A percentile compares a stretch with the other conserved stretches of the same genome.
Conservation (phyloP, 2,329 filamentous ascomycete genomes). For the Colletotrichum falcatum region DNA sequence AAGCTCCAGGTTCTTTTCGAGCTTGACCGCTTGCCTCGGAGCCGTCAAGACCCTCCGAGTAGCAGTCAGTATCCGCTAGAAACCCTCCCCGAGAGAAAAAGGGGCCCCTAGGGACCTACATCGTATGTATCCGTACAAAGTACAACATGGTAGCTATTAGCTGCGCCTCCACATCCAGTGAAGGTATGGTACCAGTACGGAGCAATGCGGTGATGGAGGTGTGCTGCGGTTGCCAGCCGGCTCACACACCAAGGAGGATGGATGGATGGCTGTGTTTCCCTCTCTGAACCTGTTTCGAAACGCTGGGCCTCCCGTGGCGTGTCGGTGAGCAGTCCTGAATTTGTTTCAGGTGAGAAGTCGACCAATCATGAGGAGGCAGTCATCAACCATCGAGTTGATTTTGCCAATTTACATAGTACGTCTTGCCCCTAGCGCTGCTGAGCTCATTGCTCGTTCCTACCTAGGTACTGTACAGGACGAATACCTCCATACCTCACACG, state of each 20-base stretch:
- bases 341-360: constrained; percentile 41
- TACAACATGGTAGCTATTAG: too few relatives aligned
- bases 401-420: constrained; percentile 20
- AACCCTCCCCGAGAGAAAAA: not conserved
- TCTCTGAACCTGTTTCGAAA: constrained; percentile 38
- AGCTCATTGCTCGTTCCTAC: not conserved
- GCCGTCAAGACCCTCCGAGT: not conserved
- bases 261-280: constrained; percentile 16
- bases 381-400: constrained; percentile 15
- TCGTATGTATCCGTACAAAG: too few relatives aligned
- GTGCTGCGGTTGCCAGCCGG: not conserved
- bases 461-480: too few relatives aligned
- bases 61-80: not conserved
- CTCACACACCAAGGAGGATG: not conserved
- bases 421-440: not conserved
- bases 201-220: not conserved
- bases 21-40: constrained; percentile 1
- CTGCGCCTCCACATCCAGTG: not conserved
- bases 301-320: constrained; percentile 34
- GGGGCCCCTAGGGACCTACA: not conserved
- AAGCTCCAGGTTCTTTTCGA: not conserved
- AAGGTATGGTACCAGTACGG: too few relatives aligned
- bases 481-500: not conserved
- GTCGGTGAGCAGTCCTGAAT: constrained; percentile 42
- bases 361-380: constrained; percentile 25